Conservation (phyloP, 805 yeast species). For the Torulaspora delbrueckii region DNA sequence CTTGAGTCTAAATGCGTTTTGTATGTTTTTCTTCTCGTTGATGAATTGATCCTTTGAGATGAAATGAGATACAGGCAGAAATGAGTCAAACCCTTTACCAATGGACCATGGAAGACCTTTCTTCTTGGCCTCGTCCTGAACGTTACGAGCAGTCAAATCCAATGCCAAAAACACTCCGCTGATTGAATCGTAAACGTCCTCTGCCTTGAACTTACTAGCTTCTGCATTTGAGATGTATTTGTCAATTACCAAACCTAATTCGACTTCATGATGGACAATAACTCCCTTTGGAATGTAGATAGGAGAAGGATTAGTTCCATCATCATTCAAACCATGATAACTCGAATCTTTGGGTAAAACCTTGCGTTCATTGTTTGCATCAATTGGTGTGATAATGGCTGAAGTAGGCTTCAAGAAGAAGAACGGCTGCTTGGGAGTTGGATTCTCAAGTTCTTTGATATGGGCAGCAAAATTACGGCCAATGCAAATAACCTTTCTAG, state of each 20-base stretch:
- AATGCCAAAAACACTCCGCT: constrained; percentile 86
- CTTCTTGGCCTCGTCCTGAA: constrained; percentile 89
- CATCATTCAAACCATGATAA: constrained; percentile 24
- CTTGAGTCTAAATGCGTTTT: constrained; percentile 28
- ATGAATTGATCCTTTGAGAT: constrained; percentile 62
- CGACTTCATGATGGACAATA: constrained; percentile 87
- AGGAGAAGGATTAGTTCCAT: constrained; percentile 54
- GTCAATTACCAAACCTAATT: constrained; percentile 73
- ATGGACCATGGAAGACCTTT: constrained; percentile 96
- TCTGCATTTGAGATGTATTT: constrained; percentile 54
- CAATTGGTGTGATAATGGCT: constrained; percentile 58
- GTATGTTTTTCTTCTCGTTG: constrained; percentile 45
- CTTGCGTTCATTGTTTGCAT: constrained; percentile 1
- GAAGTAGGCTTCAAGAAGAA: constrained; percentile 89
- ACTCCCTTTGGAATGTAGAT: constrained; percentile 78
- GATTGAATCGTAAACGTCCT: constrained; percentile 72
- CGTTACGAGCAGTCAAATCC: constrained; percentile 93
- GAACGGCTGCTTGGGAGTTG: constrained; percentile 80
- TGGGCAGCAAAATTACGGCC: constrained; percentile 98
- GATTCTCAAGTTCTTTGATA: constrained; percentile 80
- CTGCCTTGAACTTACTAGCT: constrained; percentile 48
- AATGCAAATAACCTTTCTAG: constrained; percentile 82
- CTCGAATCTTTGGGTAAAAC: constrained; percentile 14
- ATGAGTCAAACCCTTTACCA: constrained; percentile 95
- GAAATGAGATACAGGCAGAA: constrained; percentile 75